Evolutionary conservation across 169 alveolate species (phyloP), one percentile per base, ranked within the genome.

Genomic region (Eimeria falciformis): DNA sequence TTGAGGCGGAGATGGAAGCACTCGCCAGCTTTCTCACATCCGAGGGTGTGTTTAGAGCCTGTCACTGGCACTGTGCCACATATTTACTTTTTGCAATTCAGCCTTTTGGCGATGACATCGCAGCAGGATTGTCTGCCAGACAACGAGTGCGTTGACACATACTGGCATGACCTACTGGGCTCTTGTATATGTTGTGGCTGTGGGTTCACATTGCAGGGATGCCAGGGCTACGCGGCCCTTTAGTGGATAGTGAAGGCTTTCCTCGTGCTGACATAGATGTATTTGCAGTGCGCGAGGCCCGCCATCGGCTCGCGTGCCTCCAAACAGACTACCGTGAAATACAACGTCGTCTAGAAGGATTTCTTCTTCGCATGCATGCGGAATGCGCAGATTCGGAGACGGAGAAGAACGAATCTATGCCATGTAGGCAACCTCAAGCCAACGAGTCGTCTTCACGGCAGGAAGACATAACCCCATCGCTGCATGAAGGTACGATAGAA

Each of bases 191-290:
- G n/a, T n/a, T n/a, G n/a, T n/a, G n/a, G n/a, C n/a, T n/a, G n/a
- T n/a, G n/a, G n/a, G n/a, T n/a, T n/a, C n/a, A n/a, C n/a, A n/a
- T 25, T 29, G 21, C 88, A 88, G 93, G 93, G 1, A 88, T 88
- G 93, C 93, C 93, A 1, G 93, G 93, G 4, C 73, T 88, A n/a
- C 21, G n/a, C 21, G 86, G 88, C 47, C 68, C 46, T 14, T 25
- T 88, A 58, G 88, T 88, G 3, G 93, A 88, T 79, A 69, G 17
- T 6, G 88, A 88, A 75, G 93, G 93, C 9, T 88, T 88, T 50
- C 93, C 93, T 9, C 56, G 93, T 12, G 87, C 93, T 2, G 93
- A 88, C 47, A 88, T 88, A 25, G 93, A 88, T 21, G 53, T 88
- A 45, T 68, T 73, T 55, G 88, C 93, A 45, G 78, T 88, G 71